Evolutionary conservation across 495 filamentous ascomycete genomes (phyloP).

Genomic region (Penicillium pancosmium): DNA sequence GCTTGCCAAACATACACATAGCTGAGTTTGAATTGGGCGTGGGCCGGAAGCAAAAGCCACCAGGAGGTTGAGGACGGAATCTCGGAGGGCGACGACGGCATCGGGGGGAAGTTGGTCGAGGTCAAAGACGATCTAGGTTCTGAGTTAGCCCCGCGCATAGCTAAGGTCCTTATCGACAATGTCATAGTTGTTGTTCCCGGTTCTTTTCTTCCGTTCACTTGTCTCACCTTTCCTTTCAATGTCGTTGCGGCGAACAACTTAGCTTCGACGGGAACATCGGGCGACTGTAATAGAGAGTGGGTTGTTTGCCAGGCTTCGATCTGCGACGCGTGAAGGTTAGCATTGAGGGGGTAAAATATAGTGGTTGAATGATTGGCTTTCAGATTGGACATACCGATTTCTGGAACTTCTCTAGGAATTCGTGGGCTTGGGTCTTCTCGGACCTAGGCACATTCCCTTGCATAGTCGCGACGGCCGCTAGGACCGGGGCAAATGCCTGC

Average conservation of each 20-base stretch:
- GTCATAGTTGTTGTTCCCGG: not conserved
- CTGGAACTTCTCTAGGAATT: conserved; percentile 93
- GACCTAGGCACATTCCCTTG: conserved; percentile 76
- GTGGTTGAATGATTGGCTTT: too few relatives aligned
- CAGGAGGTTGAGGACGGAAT: conserved; percentile 79
- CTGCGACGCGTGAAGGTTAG: conserved; percentile 43
- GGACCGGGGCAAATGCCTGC: conserved; percentile 79
- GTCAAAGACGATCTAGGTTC: conserved; percentile 74
- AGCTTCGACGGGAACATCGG: conserved; percentile 71
- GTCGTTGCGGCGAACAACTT: conserved; percentile 97
- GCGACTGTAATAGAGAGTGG: conserved; percentile 78
- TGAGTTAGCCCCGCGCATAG: conserved; percentile 28
- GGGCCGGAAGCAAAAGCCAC: conserved; percentile 78
- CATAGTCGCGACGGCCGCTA: conserved; percentile 89
- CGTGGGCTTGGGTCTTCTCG: conserved; percentile 86
- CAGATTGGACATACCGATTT: conserved; percentile 75
- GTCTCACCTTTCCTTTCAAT: conserved; percentile 90
- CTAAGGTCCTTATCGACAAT: not conserved
- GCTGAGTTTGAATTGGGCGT: conserved; percentile 87
- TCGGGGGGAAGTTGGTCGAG: conserved; percentile 80
- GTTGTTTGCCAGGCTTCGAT: conserved; percentile 88
- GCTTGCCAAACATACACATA: conserved; percentile 92
- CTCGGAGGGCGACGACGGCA: conserved; percentile 73
- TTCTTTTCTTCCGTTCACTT: not conserved
- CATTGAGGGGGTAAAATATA: not conserved